Conservation (phyloP, 192 early-diverging fungal genomes). For the Podila epigama region DNA sequence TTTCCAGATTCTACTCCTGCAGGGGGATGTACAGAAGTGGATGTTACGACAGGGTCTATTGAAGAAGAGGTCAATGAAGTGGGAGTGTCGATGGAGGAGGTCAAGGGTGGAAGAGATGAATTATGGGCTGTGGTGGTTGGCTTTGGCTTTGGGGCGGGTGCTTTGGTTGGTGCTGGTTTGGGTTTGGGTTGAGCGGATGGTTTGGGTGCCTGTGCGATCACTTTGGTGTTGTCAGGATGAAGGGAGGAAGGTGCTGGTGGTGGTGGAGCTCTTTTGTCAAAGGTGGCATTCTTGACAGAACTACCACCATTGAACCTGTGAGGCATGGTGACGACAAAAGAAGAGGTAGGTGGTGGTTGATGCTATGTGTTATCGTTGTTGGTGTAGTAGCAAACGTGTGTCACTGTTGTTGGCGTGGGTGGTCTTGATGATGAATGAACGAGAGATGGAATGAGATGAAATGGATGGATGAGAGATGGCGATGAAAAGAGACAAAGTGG, state of each 20-base stretch:
- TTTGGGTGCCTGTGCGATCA: neutral
- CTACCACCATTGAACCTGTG: neutral
- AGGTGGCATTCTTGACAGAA: neutral
- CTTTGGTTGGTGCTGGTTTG: neutral
- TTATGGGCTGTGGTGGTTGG: neutral
- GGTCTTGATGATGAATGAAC: neutral
- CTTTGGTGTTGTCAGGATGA: neutral
- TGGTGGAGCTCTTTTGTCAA: neutral
- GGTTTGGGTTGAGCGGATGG: neutral
- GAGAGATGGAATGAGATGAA: neutral
- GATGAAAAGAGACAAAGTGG: neutral
- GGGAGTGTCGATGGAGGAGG: neutral
- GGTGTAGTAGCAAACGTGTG: neutral
- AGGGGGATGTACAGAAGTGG: neutral
- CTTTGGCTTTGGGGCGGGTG: constrained; percentile 6
- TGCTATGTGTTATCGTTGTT: neutral
- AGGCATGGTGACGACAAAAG: neutral
- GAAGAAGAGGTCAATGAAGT: neutral
- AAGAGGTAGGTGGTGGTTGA: neutral
- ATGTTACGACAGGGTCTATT: neutral
- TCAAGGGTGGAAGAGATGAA: neutral
- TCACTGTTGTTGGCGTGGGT: neutral
- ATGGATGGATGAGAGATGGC: neutral
- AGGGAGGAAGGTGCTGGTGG: neutral
- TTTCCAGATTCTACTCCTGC: neutral